phyloP scores from a whole-genome alignment of 2,329 filamentous ascomycete genomes.

The Arthrinium phaeospermum region DNA sequence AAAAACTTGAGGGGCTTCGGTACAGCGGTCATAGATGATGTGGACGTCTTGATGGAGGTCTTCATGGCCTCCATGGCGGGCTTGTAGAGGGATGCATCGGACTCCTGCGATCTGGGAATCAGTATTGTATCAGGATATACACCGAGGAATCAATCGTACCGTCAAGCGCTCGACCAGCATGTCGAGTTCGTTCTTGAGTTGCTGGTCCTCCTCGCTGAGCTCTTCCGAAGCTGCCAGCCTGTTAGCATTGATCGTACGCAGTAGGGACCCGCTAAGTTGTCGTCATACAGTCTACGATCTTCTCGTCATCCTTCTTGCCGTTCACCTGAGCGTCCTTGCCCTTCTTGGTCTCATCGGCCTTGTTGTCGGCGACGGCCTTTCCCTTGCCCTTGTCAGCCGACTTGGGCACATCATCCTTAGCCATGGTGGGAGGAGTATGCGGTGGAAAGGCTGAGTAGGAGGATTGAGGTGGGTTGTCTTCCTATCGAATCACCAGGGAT shows the following conservation, averaged over 20 bases:
- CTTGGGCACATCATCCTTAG: constrained; percentile 88
- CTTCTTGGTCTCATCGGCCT: constrained; percentile 57
- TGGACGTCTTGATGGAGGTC: constrained; percentile 97
- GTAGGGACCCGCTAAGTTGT: constrained; percentile 19
- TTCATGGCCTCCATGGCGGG: constrained; percentile 95
- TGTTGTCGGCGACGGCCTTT: constrained; percentile 75
- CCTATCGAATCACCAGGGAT: constrained; percentile 1
- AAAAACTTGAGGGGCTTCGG: constrained; percentile 98
- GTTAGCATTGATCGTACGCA: constrained; percentile 38
- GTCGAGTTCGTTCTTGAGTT: constrained; percentile 96
- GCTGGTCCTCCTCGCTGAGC: constrained; percentile 96
- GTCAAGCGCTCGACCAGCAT: constrained; percentile 96
- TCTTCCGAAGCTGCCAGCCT: constrained; percentile 68
- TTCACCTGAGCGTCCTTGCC: constrained; percentile 73
- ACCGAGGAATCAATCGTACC: constrained; percentile 54
- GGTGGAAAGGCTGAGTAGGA: constrained; percentile 12
- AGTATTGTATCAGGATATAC: background rate
- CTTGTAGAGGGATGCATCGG: constrained; percentile 86
- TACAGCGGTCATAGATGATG: constrained; percentile 98
- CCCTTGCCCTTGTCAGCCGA: constrained; percentile 94
- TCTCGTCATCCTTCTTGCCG: constrained; percentile 79
- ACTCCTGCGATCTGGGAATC: constrained; percentile 65
- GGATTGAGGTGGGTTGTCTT: constrained; percentile 12
- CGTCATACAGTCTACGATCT: constrained; percentile 50
- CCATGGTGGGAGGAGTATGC: constrained; percentile 66